Conservation (phyloP, 202 grass and related monocot genomes). For the Panicum hallii region DNA sequence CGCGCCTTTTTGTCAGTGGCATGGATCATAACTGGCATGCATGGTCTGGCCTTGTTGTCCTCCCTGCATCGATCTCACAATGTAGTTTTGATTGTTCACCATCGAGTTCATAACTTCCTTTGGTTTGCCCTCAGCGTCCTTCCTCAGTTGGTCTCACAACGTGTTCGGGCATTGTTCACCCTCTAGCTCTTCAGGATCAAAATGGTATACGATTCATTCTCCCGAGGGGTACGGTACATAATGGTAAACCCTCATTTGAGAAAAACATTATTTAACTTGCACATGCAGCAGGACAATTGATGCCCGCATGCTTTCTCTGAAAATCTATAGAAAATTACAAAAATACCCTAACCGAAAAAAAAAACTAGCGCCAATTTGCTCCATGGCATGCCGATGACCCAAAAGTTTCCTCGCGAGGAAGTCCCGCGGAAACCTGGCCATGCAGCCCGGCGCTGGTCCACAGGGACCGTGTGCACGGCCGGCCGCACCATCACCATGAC, state of each 20-base stretch:
- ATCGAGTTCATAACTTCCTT: background rate
- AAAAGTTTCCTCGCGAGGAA: background rate
- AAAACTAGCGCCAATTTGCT: background rate
- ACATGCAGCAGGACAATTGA: background rate
- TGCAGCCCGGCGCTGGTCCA: background rate
- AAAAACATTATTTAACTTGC: background rate
- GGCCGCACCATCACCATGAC: background rate
- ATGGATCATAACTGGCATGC: background rate
- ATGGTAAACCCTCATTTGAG: background rate
- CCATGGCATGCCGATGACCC: background rate
- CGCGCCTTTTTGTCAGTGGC: background rate
- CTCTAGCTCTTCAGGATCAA: background rate
- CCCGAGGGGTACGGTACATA: background rate
- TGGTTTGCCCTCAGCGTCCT: background rate
- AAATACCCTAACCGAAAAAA: background rate
- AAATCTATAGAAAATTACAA: background rate
- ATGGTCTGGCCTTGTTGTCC: background rate
- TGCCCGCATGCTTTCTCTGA: background rate
- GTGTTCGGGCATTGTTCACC: background rate
- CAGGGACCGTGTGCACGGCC: constrained; percentile 36
- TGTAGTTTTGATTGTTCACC: too few species aligned
- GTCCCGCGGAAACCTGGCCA: background rate
- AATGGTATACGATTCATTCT: background rate
- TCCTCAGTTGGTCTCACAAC: background rate
- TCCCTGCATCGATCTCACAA: background rate